phyloP scores from a whole-genome alignment of 2,329 filamentous ascomycete species.

The Rhynchosporium agropyri region DNA sequence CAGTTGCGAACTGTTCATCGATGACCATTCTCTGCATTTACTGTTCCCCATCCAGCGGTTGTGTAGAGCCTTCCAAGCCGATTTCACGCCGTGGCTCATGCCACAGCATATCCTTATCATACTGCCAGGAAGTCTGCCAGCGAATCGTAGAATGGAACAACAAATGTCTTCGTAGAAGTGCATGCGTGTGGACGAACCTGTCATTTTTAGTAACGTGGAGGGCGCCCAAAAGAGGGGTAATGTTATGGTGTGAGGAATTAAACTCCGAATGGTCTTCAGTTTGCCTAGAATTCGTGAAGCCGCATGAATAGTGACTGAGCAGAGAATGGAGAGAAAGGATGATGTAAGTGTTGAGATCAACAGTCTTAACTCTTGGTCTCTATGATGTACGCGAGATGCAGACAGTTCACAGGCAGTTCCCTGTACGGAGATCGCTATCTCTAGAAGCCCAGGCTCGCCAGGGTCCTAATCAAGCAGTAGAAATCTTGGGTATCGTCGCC shows the following conservation, averaged over 20 bases:
- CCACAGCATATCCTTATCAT: conserved; percentile 13
- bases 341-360: neutral
- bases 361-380: conserved; percentile 10
- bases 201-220: conserved; percentile 10
- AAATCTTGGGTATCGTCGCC: neutral
- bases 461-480: conserved; percentile 3
- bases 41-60: neutral
- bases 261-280: neutral
- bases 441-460: neutral
- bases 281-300: no score
- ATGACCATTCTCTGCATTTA: neutral
- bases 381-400: neutral
- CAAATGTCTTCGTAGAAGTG: neutral
- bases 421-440: conserved; percentile 15
- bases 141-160: conserved; percentile 17
- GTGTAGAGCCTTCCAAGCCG: conserved; percentile 5
- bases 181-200: neutral
- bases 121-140: conserved; percentile 6
- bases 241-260: conserved; percentile 1
- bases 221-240: conserved; percentile 14
- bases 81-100: conserved; percentile 8
- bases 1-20: neutral
- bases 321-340: neutral
- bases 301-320: no score
- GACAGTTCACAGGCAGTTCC: neutral